Evolutionary conservation across 306 rosid genomes (phyloP).

Genomic region (Clitoria ternatea): DNA sequence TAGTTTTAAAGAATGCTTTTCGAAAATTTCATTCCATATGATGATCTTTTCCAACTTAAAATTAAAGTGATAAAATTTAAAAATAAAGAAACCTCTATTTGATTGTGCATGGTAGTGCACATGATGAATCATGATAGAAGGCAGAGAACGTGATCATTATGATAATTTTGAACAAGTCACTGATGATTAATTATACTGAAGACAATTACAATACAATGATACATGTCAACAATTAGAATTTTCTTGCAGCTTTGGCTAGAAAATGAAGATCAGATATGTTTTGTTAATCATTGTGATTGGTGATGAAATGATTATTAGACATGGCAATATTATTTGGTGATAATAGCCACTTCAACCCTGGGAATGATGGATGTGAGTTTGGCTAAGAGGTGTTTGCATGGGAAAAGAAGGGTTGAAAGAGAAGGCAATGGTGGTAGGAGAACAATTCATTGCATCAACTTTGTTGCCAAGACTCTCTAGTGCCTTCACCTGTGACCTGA

Average conservation of each 20-base stretch:
- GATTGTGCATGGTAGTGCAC: constrained; percentile 31
- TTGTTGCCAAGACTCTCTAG: constrained; percentile 72
- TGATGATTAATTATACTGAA: constrained; percentile 27
- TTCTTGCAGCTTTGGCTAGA: constrained; percentile 14
- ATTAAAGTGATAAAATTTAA: too few relatives aligned
- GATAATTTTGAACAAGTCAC: constrained; percentile 24
- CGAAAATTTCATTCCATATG: too few relatives aligned
- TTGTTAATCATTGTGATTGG: constrained; percentile 37
- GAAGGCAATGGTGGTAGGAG: constrained; percentile 60
- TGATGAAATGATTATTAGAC: constrained; percentile 35
- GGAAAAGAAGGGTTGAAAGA: constrained; percentile 83
- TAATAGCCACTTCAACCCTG: constrained; percentile 12
- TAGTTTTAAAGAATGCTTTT: too few relatives aligned
- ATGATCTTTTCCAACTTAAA: too few relatives aligned
- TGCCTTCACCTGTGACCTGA: constrained; percentile 76
- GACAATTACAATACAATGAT: constrained; percentile 20
- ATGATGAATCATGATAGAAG: constrained; percentile 19
- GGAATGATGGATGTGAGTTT: constrained; percentile 36
- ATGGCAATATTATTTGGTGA: neutral
- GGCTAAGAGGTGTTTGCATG: constrained; percentile 51
- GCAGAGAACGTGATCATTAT: neutral
- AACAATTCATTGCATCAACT: constrained; percentile 52
- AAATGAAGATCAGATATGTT: constrained; percentile 31
- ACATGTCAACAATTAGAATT: constrained; percentile 22
- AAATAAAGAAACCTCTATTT: neutral